Evolutionary conservation across 2,329 filamentous ascomycete species (phyloP), one percentile per base, ranked within the genome.

Genomic region (Alternaria brassicicola): DNA sequence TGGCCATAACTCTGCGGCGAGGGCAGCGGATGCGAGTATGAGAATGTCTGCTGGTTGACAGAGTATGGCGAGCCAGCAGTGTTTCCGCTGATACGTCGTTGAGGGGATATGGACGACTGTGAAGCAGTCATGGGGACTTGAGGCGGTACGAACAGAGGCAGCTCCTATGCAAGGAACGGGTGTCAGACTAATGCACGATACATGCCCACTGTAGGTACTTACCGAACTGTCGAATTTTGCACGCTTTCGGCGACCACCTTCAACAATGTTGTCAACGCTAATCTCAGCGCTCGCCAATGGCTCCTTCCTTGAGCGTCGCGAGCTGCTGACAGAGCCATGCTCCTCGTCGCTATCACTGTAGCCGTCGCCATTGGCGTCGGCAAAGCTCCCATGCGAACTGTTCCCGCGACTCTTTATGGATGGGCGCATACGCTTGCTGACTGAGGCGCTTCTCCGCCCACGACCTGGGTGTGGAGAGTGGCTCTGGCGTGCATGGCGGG

Each of bases 151-250:
- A 98, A 99, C 52, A 99, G 84, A 54, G 95, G 95, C 52, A 99
- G 84, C 85, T 98, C 94, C 95, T 99, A 76, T 59, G 67, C 49
- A 61, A 62, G 63, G 64, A 55, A 61, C 48, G 43, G 36, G 52
- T 54, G 63, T 74, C 67, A 73, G 70, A 70, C 59, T 51, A 46
- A 17, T 65, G 62, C 48, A 55, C 52, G 60, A 42, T 50, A 52
- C 45, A 57, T 59, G 51, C 45, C 46, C 54, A 41, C 41, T 57
- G 45, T 52, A 41, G 64, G 43, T 55, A 84, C 94, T 88, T 89
- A 98, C 94, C 79, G 94, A 97, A 82, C 94, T 98, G 78, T 98
- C 94, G 81, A 89, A 89, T 79, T 97, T 97, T 71, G 94, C 92
- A 74, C 93, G 88, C 83, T 98, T 97, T 75, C 95, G 89, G 78